Evolutionary conservation across 768 basidiomycete species (phyloP).

Genomic region (Agaricus blazei): DNA sequence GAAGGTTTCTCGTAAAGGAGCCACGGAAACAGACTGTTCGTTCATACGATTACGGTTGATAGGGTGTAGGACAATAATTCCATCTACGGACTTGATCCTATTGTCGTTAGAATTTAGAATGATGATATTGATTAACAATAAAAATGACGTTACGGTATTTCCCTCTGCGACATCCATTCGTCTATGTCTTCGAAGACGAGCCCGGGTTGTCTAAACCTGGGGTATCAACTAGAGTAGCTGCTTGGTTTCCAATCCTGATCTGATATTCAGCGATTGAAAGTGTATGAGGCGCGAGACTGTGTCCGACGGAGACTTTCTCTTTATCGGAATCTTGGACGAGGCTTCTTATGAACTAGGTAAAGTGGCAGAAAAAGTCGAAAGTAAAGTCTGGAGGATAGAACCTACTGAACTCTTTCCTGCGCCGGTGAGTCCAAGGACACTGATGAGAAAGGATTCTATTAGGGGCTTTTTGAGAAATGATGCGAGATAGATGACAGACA

Average conservation of each 20-base stretch:
- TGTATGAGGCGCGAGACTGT: neutral
- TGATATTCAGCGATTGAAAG: neutral
- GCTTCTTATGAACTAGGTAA: neutral
- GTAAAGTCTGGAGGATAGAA: neutral
- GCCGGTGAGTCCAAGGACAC: neutral
- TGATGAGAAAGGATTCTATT: neutral
- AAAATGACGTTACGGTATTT: neutral
- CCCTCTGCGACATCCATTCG: neutral
- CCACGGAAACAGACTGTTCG: neutral
- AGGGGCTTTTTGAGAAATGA: neutral
- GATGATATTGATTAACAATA: neutral
- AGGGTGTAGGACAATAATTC: neutral
- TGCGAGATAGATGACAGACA: neutral
- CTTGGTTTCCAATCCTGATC: neutral
- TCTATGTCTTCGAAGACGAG: neutral
- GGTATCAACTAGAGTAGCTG: neutral
- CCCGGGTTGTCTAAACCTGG: neutral
- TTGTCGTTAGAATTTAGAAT: neutral
- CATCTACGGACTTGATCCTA: neutral
- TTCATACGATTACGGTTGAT: neutral
- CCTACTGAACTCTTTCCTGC: neutral
- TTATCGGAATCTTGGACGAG: neutral
- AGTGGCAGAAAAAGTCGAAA: neutral
- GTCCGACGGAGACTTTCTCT: neutral
- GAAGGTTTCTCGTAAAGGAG: neutral